Base-by-base conservation (phyloP, 768 basidiomycete genomes). In the Termitomyces sp. region DNA sequence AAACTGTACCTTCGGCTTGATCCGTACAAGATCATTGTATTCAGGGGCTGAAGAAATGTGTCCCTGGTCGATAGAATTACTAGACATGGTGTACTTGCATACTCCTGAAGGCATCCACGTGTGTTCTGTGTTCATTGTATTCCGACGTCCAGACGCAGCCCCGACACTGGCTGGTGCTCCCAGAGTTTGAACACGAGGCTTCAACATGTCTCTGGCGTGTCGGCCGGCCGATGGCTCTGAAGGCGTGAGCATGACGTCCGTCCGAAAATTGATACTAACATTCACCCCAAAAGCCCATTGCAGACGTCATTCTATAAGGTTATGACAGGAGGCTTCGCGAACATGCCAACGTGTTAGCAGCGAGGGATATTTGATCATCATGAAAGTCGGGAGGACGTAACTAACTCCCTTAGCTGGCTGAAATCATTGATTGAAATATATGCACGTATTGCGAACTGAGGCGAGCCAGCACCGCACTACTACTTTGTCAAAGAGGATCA, bases 171-270 rank as follows among this genome's bases (percentile, higher is more conserved):
- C 34, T 24, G 46, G 28, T 26, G 28, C 6, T 34, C 13, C n/a
- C n/a, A 36, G 37, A 41, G 24, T 36, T 47, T 18, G 31, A 29
- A 29, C 58, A 55, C 37, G 58, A 36, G 33, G 37, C 48, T 54
- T 20, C 58, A 59, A 60, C 58, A 53, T 55, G 58, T 55, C 24
- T 16, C 2, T 50, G 15, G n/a, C 6, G 8, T 42, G 20, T 31
- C 39, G 7, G 26, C 26, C n/a, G 31, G 22, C 7, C 36, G 13
- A n/a, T 20, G 29, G 4, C 20, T 12, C 10, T 42, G 4, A 18
- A 3, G 5, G 18, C 20, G 10, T 20, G 18, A 31, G 10, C 28
- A 26, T n/a, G 26, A 15, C 33, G 15, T 36, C 34, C 33, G 13
- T 34, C 22, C 7, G 15, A 6, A 49, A 49, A 6, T 31, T 29